Evolutionary conservation across 805 yeast genomes (phyloP).

Genomic region (Nakazawaea anatomiae): DNA sequence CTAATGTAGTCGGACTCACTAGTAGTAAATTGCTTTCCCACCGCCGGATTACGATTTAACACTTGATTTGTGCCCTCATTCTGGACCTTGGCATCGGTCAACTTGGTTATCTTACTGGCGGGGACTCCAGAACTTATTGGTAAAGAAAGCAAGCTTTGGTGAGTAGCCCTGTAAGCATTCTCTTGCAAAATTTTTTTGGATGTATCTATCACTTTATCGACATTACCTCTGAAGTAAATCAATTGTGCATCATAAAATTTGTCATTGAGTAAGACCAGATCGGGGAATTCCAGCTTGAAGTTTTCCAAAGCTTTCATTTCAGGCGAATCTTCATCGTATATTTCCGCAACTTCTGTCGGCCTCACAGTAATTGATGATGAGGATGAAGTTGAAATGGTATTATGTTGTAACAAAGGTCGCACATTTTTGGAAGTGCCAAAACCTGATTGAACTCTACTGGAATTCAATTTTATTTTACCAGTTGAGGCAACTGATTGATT

Average conservation of each 20-base stretch:
- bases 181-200: constrained; percentile 29
- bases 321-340: constrained; percentile 15
- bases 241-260: constrained; percentile 33
- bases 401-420: not conserved
- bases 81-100: too few relatives aligned
- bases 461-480: not conserved
- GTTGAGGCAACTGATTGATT: not conserved
- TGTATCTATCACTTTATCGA: constrained; percentile 28
- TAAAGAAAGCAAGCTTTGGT: too few relatives aligned
- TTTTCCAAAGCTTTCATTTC: constrained; percentile 29
- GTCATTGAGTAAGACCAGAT: constrained; percentile 29
- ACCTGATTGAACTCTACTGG: not conserved
- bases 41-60: not conserved
- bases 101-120: too few relatives aligned
- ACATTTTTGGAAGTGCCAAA: not conserved
- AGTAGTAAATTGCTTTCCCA: too few relatives aligned
- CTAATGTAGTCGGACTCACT: constrained; percentile 4
- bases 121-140: too few relatives aligned
- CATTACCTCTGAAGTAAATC: constrained; percentile 38
- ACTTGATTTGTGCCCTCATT: constrained; percentile 5
- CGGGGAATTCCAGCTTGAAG: constrained; percentile 26
- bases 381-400: not conserved
- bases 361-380: not conserved
- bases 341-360: not conserved
- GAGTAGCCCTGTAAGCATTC: constrained; percentile 22